Evolutionary conservation across 352 stramenopile species (phyloP).

Genomic region (Phytopythium kandeliae): DNA sequence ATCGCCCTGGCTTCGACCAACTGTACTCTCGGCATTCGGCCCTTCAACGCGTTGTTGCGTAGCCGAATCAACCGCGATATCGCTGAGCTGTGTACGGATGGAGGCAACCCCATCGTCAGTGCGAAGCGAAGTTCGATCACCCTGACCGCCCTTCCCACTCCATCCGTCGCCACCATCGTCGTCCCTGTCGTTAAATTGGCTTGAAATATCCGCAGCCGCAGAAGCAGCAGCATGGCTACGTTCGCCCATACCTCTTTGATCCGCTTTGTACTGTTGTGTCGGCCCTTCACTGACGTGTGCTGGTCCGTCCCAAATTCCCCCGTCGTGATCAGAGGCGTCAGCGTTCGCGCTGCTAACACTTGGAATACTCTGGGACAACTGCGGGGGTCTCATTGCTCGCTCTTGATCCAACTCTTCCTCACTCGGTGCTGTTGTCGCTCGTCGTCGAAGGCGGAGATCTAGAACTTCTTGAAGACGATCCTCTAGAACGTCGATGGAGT

Average conservation of each 20-base stretch:
- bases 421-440: not conserved
- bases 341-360: not conserved
- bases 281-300: not conserved
- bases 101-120: not conserved
- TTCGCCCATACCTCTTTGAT: not conserved
- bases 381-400: not conserved
- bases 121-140: not conserved
- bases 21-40: not conserved
- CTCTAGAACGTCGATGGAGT: constrained; percentile 22
- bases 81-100: not conserved
- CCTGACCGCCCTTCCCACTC: not conserved
- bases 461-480: constrained; percentile 26
- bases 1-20: not conserved
- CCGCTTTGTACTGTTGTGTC: not conserved
- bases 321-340: not conserved
- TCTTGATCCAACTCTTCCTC: not conserved
- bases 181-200: not conserved
- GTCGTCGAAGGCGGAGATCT: constrained; percentile 11
- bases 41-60: not conserved
- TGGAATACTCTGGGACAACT: not conserved
- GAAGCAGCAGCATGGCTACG: not conserved
- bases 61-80: not conserved
- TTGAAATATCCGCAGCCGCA: not conserved
- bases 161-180: not conserved
- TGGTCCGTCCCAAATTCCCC: not conserved